Percentiles rank a stretch among this genome's conserved stretches.
Conservation (phyloP, 2,329 filamentous ascomycete genomes). For the Alternaria incomplexa region DNA sequence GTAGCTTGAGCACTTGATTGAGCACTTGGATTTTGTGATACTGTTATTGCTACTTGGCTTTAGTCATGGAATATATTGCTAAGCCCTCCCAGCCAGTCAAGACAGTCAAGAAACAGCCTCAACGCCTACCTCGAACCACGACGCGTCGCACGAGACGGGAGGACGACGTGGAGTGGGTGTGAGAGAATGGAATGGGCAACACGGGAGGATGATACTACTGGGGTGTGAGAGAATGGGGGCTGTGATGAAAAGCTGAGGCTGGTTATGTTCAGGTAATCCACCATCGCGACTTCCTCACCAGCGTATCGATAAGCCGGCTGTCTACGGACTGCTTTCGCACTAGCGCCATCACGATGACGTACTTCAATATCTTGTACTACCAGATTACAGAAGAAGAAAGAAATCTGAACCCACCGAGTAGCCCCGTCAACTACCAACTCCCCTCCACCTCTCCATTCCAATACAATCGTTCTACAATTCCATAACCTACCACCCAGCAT, state of each 20-base stretch:
- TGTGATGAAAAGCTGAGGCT: background rate
- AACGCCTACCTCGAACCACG: background rate
- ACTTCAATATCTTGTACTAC: background rate
- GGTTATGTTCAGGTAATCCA: background rate
- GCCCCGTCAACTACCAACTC: background rate
- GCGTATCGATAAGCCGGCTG: background rate
- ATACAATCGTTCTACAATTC: background rate
- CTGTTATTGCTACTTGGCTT: background rate
- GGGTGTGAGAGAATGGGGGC: background rate
- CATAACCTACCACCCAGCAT: background rate
- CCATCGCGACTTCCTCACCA: background rate
- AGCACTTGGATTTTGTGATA: conserved; percentile 20
- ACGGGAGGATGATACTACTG: background rate
- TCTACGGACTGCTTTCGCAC: conserved; percentile 7
- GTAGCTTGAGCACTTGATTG: conserved; percentile 27
- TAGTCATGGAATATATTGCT: background rate
- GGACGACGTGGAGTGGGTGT: background rate
- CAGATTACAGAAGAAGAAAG: background rate
- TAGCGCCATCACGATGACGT: conserved; percentile 25
- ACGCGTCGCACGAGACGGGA: background rate
- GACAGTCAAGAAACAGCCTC: background rate
- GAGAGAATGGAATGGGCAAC: rapidly evolving
- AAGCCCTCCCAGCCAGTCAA: conserved; percentile 1
- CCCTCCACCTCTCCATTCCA: background rate
- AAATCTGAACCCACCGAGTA: background rate